Percentiles rank a stretch among this genome's conserved stretches.
Evolutionary conservation across 116 monocot genomes (phyloP).

Genomic region (Iris pallida): DNA sequence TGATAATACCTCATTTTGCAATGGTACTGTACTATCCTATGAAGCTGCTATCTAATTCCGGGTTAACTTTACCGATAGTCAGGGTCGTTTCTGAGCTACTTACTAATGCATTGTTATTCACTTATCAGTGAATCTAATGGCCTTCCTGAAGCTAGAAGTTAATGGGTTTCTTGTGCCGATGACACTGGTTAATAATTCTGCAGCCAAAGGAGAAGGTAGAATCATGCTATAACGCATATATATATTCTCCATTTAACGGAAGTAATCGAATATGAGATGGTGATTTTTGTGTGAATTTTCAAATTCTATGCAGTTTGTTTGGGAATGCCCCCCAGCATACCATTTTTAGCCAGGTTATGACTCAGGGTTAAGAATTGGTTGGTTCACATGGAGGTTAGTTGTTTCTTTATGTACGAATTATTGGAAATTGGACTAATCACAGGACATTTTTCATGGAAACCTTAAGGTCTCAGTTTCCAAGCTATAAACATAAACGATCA

Average conservation of each 20-base stretch:
- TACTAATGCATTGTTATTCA: no score
- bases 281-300: not conserved
- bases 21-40: no score
- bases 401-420: not conserved
- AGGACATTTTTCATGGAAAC: not conserved
- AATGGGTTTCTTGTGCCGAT: slow-evolving; percentile 47
- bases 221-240: not conserved
- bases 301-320: slow-evolving; percentile 64
- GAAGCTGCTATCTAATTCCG: no score
- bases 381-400: slow-evolving; percentile 69
- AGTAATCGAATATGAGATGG: not conserved
- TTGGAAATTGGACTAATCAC: not conserved
- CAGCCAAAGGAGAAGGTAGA: slow-evolving; percentile 75
- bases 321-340: slow-evolving; percentile 86
- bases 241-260: no score
- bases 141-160: slow-evolving; percentile 18
- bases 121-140: slow-evolving; percentile 14
- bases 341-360: slow-evolving; percentile 84
- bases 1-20: no score
- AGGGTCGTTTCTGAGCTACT: no score
- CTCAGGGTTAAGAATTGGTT: slow-evolving; percentile 73
- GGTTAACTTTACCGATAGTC: no score
- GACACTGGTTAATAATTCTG: slow-evolving; percentile 65
- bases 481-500: not conserved
- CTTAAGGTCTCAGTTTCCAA: not conserved